Evolutionary conservation across 768 basidiomycete genomes (phyloP).

Genomic region (Pulveroboletus sp.): DNA sequence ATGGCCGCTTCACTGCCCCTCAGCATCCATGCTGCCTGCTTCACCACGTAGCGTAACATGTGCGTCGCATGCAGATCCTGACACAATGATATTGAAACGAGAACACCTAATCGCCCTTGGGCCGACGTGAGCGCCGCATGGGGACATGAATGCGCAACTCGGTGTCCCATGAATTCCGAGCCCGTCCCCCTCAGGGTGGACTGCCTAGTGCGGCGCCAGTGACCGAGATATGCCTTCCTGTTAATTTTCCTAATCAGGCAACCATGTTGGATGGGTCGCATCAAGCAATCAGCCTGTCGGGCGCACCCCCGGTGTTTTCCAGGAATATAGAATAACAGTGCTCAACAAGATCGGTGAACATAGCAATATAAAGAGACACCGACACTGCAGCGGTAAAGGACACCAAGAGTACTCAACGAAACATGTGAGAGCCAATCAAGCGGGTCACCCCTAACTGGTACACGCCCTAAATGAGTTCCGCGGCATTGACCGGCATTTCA

Average conservation of each 20-base stretch:
- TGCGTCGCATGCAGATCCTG: background rate
- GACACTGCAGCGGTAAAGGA: conserved; percentile 5
- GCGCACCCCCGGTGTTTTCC: background rate
- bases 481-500: conserved; percentile 98
- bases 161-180: no score
- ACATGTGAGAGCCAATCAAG: conserved; percentile 5
- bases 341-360: conserved; percentile 4
- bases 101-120: background rate
- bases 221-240: no score
- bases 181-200: background rate
- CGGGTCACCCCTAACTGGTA: background rate
- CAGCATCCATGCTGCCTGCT: background rate
- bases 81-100: background rate
- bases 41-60: background rate
- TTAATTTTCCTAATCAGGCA: no score
- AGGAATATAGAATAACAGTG: background rate
- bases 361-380: conserved; percentile 5
- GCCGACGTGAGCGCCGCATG: no score
- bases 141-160: background rate
- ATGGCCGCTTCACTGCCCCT: background rate
- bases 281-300: background rate
- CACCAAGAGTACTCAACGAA: conserved; percentile 17
- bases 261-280: background rate
- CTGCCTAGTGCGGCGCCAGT: background rate
- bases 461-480: conserved; percentile 77